These are phyloP conservation scores for Ensete ventricosum DNA, from an alignment of 176 grass and related monocot species.

Conservation along the genomic window DNA sequence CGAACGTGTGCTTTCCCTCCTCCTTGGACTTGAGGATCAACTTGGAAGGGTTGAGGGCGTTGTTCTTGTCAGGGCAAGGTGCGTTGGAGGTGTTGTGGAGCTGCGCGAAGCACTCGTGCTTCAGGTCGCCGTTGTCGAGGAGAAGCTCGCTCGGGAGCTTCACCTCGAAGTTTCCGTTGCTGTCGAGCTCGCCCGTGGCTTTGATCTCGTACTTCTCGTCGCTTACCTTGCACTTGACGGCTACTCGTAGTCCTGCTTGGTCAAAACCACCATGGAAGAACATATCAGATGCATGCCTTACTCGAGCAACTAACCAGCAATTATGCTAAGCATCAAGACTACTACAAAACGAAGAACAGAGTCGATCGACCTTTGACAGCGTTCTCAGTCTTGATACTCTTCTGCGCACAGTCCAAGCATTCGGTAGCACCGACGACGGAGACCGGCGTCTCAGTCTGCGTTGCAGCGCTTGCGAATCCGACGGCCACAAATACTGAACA, in stretches of 20 bases:
- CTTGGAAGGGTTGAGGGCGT: constrained; percentile 29
- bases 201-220: constrained; percentile 42
- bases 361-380: not conserved
- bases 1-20: constrained; percentile 20
- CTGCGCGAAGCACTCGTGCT: constrained; percentile 48
- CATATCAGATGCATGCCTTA: not conserved
- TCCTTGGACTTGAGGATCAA: constrained; percentile 18
- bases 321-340: no score
- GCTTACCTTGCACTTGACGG: constrained; percentile 39
- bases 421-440: not conserved
- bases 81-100: constrained; percentile 37
- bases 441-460: not conserved
- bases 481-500: not conserved
- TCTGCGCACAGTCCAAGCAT: not conserved
- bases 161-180: constrained; percentile 35
- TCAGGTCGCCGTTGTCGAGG: constrained; percentile 22
- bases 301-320: not conserved
- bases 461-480: not conserved
- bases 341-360: not conserved
- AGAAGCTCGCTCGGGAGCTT: constrained; percentile 20
- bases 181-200: constrained; percentile 28
- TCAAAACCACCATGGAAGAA: not conserved
- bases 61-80: constrained; percentile 31
- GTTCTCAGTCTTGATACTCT: not conserved
- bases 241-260: constrained; percentile 39